phyloP scores from a whole-genome alignment of 371 early-diverging fungal genomes.

The Mucor piriformis region DNA sequence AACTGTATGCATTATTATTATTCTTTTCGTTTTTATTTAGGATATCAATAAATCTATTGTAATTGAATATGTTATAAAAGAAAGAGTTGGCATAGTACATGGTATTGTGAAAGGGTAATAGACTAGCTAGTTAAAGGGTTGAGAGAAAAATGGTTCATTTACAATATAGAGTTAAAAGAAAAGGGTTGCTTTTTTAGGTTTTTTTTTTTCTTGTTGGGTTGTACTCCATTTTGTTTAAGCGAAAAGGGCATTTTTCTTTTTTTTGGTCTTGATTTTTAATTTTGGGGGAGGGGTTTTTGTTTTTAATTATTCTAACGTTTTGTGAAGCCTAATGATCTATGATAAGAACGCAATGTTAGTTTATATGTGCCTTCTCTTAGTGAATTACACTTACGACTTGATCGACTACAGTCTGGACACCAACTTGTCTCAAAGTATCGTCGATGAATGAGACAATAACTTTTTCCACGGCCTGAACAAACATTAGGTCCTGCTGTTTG shows the following conservation, averaged over 20 bases:
- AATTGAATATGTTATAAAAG: conserved; percentile 8
- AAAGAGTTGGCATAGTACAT: not conserved
- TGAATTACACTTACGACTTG: conserved; percentile 28
- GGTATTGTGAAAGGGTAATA: conserved; percentile 5
- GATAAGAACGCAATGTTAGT: not conserved
- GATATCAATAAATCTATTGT: conserved; percentile 11
- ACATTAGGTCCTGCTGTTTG: conserved; percentile 13
- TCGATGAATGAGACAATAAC: conserved; percentile 45
- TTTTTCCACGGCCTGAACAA: conserved; percentile 38
- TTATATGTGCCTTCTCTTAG: not conserved
- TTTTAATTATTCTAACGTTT: conserved; percentile 1
- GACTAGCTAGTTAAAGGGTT: not conserved
- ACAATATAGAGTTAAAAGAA: conserved; percentile 4
- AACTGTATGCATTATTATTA: conserved; percentile 4
- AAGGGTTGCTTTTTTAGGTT: not conserved
- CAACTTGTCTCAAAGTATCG: conserved; percentile 51
- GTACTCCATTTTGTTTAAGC: not conserved
- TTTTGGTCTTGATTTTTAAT: not conserved
- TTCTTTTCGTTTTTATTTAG: conserved; percentile 4
- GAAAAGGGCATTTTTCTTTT: not conserved
- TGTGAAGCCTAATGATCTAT: conserved; percentile 5
- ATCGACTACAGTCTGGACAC: conserved; percentile 47
- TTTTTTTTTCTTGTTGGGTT: not conserved
- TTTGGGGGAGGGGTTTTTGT: not conserved
- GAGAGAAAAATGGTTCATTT: conserved; percentile 9